Evolutionary conservation across 345 rosid species (phyloP), one percentile per base, ranked within the genome.

Genomic region (Lepidium africanum): DNA sequence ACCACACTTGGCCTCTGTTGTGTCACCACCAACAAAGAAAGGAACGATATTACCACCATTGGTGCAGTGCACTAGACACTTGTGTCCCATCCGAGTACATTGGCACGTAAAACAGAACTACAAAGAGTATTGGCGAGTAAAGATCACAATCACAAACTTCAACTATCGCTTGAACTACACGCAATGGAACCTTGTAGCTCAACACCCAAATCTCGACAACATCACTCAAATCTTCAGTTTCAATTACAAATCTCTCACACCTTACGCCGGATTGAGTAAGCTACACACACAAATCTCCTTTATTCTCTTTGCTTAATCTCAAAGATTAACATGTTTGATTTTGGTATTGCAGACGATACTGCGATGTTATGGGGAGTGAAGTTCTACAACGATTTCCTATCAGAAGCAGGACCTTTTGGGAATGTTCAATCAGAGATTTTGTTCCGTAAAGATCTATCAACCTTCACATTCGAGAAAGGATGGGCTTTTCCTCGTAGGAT

Each of bases 61-160:
- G 50, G 77, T 92, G 36, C 93, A 74, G 64, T 90, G 98, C 77
- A 88, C 96, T 5, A 79, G 81, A 70, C 97, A 92, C 43, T 81
- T 92, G 97, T 92, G 98, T 70, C 98, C 98, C 0, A 50, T 86
- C 38, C 58, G 92, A 70, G 70, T 92, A 62, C 97, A 93, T 70
- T 93, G 98, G 98, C 97, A 91, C 62, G 86, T 88, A 12, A 93
- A 93, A 76, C 86, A 86, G 68, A 93, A 88, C 66, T 90, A 91
- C 85, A 86, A 84, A 81, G 87, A 82, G 64, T 91, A 87, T 76
- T 91, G 98, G 98, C 83, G 95, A 50, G 97, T 81, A 67, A 93
- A 87, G 91, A 42, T 93, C 81, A 87, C 95, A 21, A 72, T 93
- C 76, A 84, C 92, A 30, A 93, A 93, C 75, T 93, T 88, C 78